Percentiles rank a stretch among this genome's conserved stretches.
These are phyloP conservation scores for Kwoniella shivajii DNA, from an alignment of 1,284 basidiomycete genomes.

Conservation along the genomic window DNA sequence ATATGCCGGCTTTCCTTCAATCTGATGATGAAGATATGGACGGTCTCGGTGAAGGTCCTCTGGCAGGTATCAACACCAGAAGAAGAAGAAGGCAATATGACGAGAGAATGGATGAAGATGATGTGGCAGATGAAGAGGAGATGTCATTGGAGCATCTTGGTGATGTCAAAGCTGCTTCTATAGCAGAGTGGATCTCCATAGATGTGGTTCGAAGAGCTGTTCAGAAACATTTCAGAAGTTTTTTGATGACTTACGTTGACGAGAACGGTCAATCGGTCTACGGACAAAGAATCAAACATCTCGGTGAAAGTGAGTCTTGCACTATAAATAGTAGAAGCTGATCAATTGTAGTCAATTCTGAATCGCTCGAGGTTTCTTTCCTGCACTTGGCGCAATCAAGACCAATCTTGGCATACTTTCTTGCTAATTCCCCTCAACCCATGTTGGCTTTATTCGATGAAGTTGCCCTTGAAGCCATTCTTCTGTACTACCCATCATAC, in stretches of 20 bases:
- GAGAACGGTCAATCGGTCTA: conserved; percentile 90
- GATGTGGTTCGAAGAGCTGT: conserved; percentile 89
- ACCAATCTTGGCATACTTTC: conserved; percentile 94
- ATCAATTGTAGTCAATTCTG: conserved; percentile 74
- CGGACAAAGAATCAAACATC: conserved; percentile 85
- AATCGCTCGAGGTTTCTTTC: conserved; percentile 96
- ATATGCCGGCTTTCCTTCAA: conserved; percentile 81
- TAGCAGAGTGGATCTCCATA: conserved; percentile 94
- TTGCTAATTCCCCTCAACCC: conserved; percentile 88
- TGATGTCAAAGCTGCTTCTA: conserved; percentile 95
- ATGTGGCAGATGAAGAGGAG: conserved; percentile 84
- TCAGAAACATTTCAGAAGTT: conserved; percentile 88
- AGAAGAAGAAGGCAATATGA: conserved; percentile 84
- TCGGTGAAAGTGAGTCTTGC: conserved; percentile 81
- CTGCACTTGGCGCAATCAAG: conserved; percentile 87
- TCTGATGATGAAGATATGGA: conserved; percentile 70
- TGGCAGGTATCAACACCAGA: conserved; percentile 68
- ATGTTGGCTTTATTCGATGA: conserved; percentile 96
- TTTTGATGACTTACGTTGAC: conserved; percentile 94
- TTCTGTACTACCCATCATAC: conserved; percentile 94
- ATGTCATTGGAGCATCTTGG: conserved; percentile 93
- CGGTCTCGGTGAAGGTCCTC: conserved; percentile 59
- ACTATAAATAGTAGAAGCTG: background rate
- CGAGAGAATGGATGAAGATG: conserved; percentile 79
- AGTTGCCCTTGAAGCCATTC: conserved; percentile 89